Conservation (phyloP, 2,329 filamentous ascomycete species). For the Epichloe brachyelytri region DNA sequence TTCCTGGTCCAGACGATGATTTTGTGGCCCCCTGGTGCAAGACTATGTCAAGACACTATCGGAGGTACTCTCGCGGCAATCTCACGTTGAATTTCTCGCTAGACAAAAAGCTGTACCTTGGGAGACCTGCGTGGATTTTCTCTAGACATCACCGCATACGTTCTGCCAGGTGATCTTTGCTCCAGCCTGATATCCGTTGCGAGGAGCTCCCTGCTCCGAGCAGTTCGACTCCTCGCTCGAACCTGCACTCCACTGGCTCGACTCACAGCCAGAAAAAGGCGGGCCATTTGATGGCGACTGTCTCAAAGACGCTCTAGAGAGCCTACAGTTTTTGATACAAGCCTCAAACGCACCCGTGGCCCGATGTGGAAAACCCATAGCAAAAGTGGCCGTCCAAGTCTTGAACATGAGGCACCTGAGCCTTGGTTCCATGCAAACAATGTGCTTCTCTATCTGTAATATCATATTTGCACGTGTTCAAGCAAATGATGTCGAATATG, state of each 20-base stretch:
- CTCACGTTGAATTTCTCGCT: conserved; percentile 70
- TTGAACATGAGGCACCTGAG: conserved; percentile 45
- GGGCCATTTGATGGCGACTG: conserved; percentile 19
- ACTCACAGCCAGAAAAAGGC: conserved; percentile 17
- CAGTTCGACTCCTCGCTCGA: conserved; percentile 17
- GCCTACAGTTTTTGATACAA: conserved; percentile 49
- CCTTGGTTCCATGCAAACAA: conserved; percentile 51
- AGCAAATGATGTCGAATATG: conserved; percentile 54
- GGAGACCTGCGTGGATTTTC: conserved; percentile 58
- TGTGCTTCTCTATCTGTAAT: conserved; percentile 67
- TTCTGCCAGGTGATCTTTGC: conserved; percentile 27
- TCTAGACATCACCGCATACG: conserved; percentile 45
- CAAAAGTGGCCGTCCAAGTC: conserved; percentile 44
- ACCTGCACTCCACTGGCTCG: conserved; percentile 16
- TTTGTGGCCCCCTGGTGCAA: conserved; percentile 56
- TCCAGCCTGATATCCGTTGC: not conserved
- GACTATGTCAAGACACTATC: conserved; percentile 70
- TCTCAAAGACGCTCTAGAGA: conserved; percentile 37
- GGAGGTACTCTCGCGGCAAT: conserved; percentile 55
- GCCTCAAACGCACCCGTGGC: conserved; percentile 56
- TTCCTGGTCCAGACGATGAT: conserved; percentile 47
- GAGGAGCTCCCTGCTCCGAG: conserved; percentile 31
- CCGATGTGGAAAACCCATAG: conserved; percentile 40
- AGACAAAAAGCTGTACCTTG: conserved; percentile 45
- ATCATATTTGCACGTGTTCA: conserved; percentile 50